phyloP scores from a whole-genome alignment of 2,329 filamentous ascomycete species.

The Epicoccum sorghinum region DNA sequence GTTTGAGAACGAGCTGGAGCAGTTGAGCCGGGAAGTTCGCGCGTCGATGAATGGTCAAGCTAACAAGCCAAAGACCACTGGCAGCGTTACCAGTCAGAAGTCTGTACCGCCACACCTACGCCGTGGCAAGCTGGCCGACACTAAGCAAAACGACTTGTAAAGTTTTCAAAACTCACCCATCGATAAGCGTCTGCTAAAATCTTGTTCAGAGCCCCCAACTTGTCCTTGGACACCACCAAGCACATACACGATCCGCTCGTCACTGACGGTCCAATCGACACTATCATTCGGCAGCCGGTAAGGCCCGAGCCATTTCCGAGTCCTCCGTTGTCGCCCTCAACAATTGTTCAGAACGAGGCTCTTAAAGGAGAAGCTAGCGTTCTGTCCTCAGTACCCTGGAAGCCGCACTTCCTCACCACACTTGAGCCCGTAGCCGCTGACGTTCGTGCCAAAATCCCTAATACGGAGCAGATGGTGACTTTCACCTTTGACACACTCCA shows the following conservation, averaged over 20 bases:
- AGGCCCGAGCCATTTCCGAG: slow-evolving; percentile 14
- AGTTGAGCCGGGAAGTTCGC: slow-evolving; percentile 18
- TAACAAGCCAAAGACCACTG: slow-evolving; percentile 19
- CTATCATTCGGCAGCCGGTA: slow-evolving; percentile 3
- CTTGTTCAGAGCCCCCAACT: slow-evolving; percentile 5
- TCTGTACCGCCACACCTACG: slow-evolving; percentile 30
- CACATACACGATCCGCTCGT: slow-evolving; percentile 18
- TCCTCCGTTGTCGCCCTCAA: slow-evolving; percentile 18
- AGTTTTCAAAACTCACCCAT: background rate
- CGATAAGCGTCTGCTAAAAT: background rate
- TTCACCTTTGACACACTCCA: slow-evolving; percentile 50
- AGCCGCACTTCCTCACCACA: slow-evolving; percentile 44
- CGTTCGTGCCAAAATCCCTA: slow-evolving; percentile 27
- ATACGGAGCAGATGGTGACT: slow-evolving; percentile 27
- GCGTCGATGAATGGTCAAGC: slow-evolving; percentile 11
- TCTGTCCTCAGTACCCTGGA: slow-evolving; percentile 40
- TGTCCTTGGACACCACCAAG: slow-evolving; percentile 1
- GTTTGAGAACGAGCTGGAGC: slow-evolving; percentile 26
- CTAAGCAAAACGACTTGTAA: slow-evolving; percentile 6
- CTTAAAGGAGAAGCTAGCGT: slow-evolving; percentile 5
- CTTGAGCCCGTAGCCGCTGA: slow-evolving; percentile 30
- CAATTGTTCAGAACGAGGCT: slow-evolving; percentile 6
- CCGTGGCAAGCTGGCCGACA: slow-evolving; percentile 1
- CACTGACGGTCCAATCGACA: slow-evolving; percentile 31
- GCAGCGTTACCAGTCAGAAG: slow-evolving; percentile 11